Base-by-base conservation (phyloP, 805 yeast species). In the Kodamaea hsintzibuensis region DNA sequence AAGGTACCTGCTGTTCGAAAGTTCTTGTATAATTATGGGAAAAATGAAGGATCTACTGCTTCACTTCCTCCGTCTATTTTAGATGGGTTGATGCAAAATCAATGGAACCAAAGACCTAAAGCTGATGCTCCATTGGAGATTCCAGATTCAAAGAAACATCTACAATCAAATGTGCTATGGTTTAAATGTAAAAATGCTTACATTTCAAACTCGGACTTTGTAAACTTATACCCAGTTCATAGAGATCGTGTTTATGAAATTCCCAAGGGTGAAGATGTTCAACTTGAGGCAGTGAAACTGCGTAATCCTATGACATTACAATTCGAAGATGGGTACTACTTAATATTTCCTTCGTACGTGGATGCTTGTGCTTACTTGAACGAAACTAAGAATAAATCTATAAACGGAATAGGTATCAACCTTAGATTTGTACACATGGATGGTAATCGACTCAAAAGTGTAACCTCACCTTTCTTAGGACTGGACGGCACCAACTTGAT, bases 341-440 rank as follows among this genome's bases (percentile, higher is more conserved):
- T 87, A 37, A 63, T 82, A 6, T 87, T 87, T 61, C 71, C 72
- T 3, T 66, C 71, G 40, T 62, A 66, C 39, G 71, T 73, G 22
- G 78, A 76, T 16, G 89, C 91, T 0, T 72, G 81, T 17, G 72
- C 73, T 2, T 86, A 79, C 63, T 74, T 72, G 65, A 62, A 73
- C 17, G 88, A 84, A 58, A 80, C 86, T 0, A 54, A 63, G 10
- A 76, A 77, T 7, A 76, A 79, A 51, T 70, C 72, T 52, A 61
- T 85, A 37, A 80, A 84, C 58, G 89, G 90, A 1, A 62, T 74
- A 47, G 72, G 70, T 22, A 61, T 82, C 16, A 66, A 76, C 25
- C 66, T 83, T 33, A 69, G 74, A 52, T 84, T 84, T 71, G 78
- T 74, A 2, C 60, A 67, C 16, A 66, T 71, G 7, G 53, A 57